Evolutionary conservation across 306 rosid genomes (phyloP), one percentile per base, ranked within the genome.

Genomic region (Psophocarpus tetragonolobus): DNA sequence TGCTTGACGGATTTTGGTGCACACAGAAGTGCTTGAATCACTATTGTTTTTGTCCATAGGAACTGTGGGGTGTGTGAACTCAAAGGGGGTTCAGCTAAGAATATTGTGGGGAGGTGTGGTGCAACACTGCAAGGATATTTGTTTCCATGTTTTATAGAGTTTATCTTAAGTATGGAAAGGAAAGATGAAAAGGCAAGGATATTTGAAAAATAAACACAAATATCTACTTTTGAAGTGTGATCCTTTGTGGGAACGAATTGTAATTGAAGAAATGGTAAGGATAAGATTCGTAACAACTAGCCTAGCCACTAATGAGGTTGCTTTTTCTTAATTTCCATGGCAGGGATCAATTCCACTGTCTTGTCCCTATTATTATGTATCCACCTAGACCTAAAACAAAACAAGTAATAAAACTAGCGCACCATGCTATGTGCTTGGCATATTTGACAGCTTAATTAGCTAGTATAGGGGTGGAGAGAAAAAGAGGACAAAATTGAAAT

Each of bases 311-410:
- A 76, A 80, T 12, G 57, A 15, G 74, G 33, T 36, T 56, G 32
- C 77, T 73, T 67, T 76, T 63, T 50, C 63, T 67, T 75, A 64
- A 18, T 85, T 82, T 64, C 60, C 21, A 27, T 73, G 62, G 70
- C 17, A 71, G 82, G 92, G 85, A 88, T 85, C 91, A 76, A 88
- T 88, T 82, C 97, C 62, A 36, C 47, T 75, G 73, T 71, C 67
- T 13, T 18, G 24, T 30, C 82, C 35, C 32, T 61, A 44, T 38
- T 36, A 83, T 82, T 39, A 41, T 67, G 6, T 67, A 71, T 76
- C 58, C 69, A 63, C 73, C 71, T 4, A 26, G 1, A 35, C 17
- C 23, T 30, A 45, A 50, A 79, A 30, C 64, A 29, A 60, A 60
- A 29, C 24, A 3, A 78, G 6, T 41, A 12, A 42, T 41, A 12